Percentiles rank a stretch among this genome's conserved stretches.
Conservation (phyloP, 345 rosid species). For the Bruguiera parviflora region DNA sequence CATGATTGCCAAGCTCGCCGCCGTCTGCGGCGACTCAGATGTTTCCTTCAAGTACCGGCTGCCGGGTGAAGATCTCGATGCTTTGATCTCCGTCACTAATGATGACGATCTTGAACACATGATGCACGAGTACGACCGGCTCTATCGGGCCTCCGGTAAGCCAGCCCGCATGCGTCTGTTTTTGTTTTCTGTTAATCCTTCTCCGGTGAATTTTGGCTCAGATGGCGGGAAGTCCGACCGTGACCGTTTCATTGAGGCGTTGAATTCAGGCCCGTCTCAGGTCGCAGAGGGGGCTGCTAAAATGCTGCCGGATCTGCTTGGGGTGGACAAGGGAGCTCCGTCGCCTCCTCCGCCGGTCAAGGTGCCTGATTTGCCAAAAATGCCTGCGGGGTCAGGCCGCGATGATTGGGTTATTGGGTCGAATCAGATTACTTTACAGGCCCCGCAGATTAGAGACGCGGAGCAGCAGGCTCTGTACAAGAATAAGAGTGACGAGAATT, state of each 20-base stretch:
- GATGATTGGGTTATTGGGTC: conserved; percentile 39
- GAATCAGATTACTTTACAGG: conserved; percentile 49
- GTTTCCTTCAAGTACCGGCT: conserved; percentile 85
- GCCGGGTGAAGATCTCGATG: conserved; percentile 89
- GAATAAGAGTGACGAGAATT: conserved; percentile 46
- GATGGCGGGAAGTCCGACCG: conserved; percentile 65
- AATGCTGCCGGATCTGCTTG: conserved; percentile 39
- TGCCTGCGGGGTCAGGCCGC: conserved; percentile 19
- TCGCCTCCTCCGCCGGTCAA: conserved; percentile 29
- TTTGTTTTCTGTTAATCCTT: conserved; percentile 47
- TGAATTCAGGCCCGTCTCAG: conserved; percentile 49
- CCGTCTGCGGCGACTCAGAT: conserved; percentile 44
- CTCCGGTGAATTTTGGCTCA: conserved; percentile 41
- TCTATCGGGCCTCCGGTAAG: conserved; percentile 60
- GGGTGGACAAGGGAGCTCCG: conserved; percentile 48
- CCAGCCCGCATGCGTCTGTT: conserved; percentile 87
- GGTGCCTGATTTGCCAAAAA: conserved; percentile 23
- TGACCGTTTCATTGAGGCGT: conserved; percentile 69
- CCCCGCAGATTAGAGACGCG: conserved; percentile 58
- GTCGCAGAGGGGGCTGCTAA: conserved; percentile 28
- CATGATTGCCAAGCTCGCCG: conserved; percentile 56
- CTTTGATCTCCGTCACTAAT: conserved; percentile 82
- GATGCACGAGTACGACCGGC: conserved; percentile 93
- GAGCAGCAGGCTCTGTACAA: conserved; percentile 37
- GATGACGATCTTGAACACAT: conserved; percentile 91